Conservation (phyloP, 768 basidiomycete species). For the Myochromella boudieri region DNA sequence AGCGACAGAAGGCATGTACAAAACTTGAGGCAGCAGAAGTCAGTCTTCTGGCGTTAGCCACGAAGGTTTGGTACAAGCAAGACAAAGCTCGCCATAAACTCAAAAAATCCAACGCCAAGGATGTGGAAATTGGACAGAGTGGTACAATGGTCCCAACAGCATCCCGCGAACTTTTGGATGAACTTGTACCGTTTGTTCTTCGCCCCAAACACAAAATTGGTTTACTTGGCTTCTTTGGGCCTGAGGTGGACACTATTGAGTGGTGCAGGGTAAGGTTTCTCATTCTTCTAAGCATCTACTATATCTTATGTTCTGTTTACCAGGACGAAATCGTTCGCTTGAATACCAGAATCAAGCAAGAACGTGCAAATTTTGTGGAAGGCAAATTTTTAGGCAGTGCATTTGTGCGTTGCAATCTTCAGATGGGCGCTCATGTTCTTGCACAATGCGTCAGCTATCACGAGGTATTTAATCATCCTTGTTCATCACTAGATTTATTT, state of each 20-base stretch:
- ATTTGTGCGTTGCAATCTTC: constrained; percentile 70
- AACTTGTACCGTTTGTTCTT: constrained; percentile 48
- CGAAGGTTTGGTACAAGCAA: constrained; percentile 39
- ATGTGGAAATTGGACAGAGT: constrained; percentile 25
- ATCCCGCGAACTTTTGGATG: constrained; percentile 40
- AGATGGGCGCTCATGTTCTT: constrained; percentile 73
- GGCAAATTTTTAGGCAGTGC: constrained; percentile 52
- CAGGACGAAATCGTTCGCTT: constrained; percentile 53
- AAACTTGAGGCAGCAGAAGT: constrained; percentile 61
- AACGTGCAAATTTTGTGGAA: constrained; percentile 33
- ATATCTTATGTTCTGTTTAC: neutral
- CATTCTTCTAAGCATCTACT: neutral
- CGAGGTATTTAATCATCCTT: constrained; percentile 27
- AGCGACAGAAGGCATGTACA: constrained; percentile 43
- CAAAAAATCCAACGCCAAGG: constrained; percentile 24
- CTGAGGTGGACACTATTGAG: constrained; percentile 67
- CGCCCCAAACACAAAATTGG: constrained; percentile 56
- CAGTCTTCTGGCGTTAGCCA: constrained; percentile 32
- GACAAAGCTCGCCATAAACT: constrained; percentile 33
- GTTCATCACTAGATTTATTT: neutral
- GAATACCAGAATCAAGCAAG: constrained; percentile 38
- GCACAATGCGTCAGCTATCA: constrained; percentile 59
- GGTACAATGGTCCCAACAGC: constrained; percentile 19
- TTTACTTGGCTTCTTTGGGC: constrained; percentile 49
- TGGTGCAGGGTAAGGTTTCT: constrained; percentile 49